A percentile compares a stretch with the other conserved stretches of the same genome.
These are phyloP conservation scores for Diaporthe sp. DNA, from an alignment of 2,329 filamentous ascomycete genomes.

Conservation along the genomic window DNA sequence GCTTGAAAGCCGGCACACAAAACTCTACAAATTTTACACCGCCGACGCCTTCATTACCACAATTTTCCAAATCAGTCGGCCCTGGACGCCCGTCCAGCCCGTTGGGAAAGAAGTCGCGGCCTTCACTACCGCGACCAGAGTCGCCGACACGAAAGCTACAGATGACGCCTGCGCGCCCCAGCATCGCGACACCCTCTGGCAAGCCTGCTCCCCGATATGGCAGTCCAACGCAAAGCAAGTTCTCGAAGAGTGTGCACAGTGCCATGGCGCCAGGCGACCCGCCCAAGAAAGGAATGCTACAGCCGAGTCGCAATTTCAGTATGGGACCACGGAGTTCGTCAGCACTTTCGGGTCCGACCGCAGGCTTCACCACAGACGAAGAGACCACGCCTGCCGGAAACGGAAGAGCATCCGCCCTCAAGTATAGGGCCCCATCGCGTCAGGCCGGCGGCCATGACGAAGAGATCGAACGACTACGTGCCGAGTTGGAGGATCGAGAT, in stretches of 20 bases:
- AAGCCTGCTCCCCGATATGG: constrained; percentile 69
- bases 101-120: constrained; percentile 76
- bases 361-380: constrained; percentile 65
- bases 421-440: constrained; percentile 66
- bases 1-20: constrained; percentile 66
- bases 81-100: constrained; percentile 80
- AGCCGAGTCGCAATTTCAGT: constrained; percentile 63
- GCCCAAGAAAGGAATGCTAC: constrained; percentile 63
- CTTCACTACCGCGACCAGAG: constrained; percentile 88
- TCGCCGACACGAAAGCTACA: constrained; percentile 82
- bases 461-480: constrained; percentile 79
- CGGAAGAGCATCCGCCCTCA: constrained; percentile 65
- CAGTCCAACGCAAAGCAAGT: constrained; percentile 72
- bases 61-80: constrained; percentile 91
- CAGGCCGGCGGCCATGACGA: constrained; percentile 69
- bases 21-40: constrained; percentile 73
- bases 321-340: constrained; percentile 70
- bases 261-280: constrained; percentile 67
- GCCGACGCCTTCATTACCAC: constrained; percentile 75
- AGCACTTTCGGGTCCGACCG: constrained; percentile 63
- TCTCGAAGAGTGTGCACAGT: constrained; percentile 74
- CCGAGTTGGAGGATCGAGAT: constrained; percentile 85
- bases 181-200: constrained; percentile 65
- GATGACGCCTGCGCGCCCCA: constrained; percentile 71
- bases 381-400: constrained; percentile 67